Conservation (phyloP, 2,329 filamentous ascomycete genomes). For the Cadophora malorum region DNA sequence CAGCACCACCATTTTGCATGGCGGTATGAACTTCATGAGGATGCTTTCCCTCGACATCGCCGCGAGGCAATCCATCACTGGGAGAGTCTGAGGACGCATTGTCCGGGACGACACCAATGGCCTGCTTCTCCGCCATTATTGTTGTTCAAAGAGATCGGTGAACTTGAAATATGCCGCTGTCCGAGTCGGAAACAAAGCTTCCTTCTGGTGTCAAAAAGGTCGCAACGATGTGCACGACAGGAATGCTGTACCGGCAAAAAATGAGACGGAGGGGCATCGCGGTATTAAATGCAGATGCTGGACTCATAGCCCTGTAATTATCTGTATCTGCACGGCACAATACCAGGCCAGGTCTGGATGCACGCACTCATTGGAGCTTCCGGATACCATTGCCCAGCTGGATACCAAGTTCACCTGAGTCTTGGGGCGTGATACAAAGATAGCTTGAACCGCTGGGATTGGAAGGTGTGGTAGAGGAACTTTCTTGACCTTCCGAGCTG, state of each 20-base stretch:
- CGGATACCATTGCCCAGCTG: constrained; percentile 18
- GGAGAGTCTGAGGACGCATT: constrained; percentile 21
- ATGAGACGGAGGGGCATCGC: background rate
- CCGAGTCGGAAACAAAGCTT: background rate
- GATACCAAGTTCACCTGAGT: constrained; percentile 3
- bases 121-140: constrained; percentile 22
- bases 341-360: background rate
- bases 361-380: constrained; percentile 9
- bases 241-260: background rate
- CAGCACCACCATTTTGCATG: constrained; percentile 8
- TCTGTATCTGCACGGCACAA: constrained; percentile 3
- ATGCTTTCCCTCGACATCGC: constrained; percentile 21
- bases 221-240: constrained; percentile 3
- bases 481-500: constrained; percentile 22
- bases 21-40: background rate
- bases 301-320: background rate
- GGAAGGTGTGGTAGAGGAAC: constrained; percentile 13
- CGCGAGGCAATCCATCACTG: constrained; percentile 6
- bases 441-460: constrained; percentile 20
- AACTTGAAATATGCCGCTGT: background rate
- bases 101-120: constrained; percentile 4
- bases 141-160: background rate
- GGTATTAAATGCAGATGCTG: constrained; percentile 14
- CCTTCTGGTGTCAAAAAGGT: background rate
- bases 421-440: constrained; percentile 12